A percentile compares a stretch with the other conserved stretches of the same genome.
Evolutionary conservation across 176 grass and related monocot species (phyloP).

Genomic region (Secale cereale): DNA sequence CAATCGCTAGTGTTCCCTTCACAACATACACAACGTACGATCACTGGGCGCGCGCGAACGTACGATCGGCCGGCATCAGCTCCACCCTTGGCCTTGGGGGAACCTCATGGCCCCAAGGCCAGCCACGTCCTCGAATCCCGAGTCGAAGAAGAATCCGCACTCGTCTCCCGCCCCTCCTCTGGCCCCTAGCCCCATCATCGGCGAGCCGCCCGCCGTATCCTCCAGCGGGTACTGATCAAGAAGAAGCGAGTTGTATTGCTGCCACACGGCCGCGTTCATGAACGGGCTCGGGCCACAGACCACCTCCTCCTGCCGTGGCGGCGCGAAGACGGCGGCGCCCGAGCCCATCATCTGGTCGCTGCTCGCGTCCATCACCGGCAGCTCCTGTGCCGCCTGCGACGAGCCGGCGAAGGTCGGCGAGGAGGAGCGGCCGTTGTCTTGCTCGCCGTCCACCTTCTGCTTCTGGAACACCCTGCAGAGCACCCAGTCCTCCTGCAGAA

Average conservation of each 20-base stretch:
- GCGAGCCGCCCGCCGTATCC: neutral
- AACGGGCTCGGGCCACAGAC: conserved; percentile 14
- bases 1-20: conserved; percentile 5
- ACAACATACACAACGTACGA: neutral
- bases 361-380: conserved; percentile 23
- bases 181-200: conserved; percentile 24
- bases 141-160: conserved; percentile 36
- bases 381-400: conserved; percentile 18
- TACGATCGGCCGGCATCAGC: neutral
- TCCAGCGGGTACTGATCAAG: conserved; percentile 38
- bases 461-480: conserved; percentile 91
- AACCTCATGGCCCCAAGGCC: conserved; percentile 35
- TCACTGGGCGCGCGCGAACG: neutral
- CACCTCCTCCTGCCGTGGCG: conserved; percentile 10
- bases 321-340: neutral
- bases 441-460: conserved; percentile 48
- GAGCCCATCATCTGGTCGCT: conserved; percentile 28
- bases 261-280: conserved; percentile 29
- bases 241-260: conserved; percentile 33
- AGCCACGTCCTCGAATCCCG: conserved; percentile 35
- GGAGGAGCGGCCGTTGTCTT: conserved; percentile 25
- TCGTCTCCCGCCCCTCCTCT: conserved; percentile 20
- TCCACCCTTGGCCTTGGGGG: conserved; percentile 55
- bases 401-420: conserved; percentile 28
- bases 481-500: conserved; percentile 82